These are phyloP conservation scores for Candida albicans DNA, from an alignment of 1,139 yeast genomes.

Conservation along the genomic window DNA sequence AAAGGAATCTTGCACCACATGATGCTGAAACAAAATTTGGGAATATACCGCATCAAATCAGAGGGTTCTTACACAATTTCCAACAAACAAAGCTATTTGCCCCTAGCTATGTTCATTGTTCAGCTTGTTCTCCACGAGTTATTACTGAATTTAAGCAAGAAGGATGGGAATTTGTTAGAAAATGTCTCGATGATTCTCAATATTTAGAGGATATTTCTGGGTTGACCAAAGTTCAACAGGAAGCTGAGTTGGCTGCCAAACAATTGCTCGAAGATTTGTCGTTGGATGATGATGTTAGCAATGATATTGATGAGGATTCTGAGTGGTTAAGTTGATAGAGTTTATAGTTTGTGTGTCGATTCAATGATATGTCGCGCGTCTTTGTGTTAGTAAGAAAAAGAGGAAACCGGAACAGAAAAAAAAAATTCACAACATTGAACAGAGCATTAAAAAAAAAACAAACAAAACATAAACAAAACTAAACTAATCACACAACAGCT, in stretches of 20 bases:
- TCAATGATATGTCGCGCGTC: not conserved
- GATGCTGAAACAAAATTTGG: slow-evolving; percentile 52
- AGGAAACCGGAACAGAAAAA: not conserved
- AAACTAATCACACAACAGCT: too few relatives aligned
- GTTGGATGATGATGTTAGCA: slow-evolving; percentile 22
- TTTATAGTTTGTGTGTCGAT: not conserved
- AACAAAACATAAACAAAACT: slow-evolving; percentile 3
- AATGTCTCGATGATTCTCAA: slow-evolving; percentile 62
- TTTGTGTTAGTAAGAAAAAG: not conserved
- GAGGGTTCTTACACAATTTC: slow-evolving; percentile 77
- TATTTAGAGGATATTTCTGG: slow-evolving; percentile 81
- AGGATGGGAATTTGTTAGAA: slow-evolving; percentile 81
- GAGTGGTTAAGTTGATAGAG: slow-evolving; percentile 11
- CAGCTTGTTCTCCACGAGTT: slow-evolving; percentile 76
- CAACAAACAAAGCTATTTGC: slow-evolving; percentile 64
- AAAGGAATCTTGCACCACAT: slow-evolving; percentile 48
- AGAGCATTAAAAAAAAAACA: slow-evolving; percentile 1
- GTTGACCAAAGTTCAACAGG: slow-evolving; percentile 64
- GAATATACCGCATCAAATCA: slow-evolving; percentile 78
- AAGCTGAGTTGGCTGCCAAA: slow-evolving; percentile 63
- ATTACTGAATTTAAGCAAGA: slow-evolving; percentile 45
- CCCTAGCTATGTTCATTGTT: slow-evolving; percentile 73
- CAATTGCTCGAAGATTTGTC: slow-evolving; percentile 37
- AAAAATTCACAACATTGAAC: not conserved
- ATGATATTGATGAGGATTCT: slow-evolving; percentile 6